phyloP scores from a whole-genome alignment of 2,329 filamentous ascomycete species.

The Phoma sp. region DNA sequence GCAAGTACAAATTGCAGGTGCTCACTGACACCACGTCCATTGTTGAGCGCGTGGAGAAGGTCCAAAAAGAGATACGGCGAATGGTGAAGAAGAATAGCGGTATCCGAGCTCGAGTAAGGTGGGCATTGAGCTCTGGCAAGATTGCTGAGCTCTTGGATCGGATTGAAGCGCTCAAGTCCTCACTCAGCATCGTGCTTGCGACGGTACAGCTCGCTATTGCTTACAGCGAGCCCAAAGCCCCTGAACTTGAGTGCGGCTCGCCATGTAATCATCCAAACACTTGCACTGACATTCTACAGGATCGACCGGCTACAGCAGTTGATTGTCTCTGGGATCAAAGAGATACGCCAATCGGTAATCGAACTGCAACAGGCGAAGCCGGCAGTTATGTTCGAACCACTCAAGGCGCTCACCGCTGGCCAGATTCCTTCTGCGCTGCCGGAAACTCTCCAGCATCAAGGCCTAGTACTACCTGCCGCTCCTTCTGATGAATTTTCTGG shows the following conservation, averaged over 20 bases:
- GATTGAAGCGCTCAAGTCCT: conserved; percentile 7
- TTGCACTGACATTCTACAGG: background rate
- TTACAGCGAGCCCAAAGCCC: background rate
- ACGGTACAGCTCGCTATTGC: conserved; percentile 6
- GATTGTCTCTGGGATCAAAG: background rate
- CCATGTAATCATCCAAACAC: background rate
- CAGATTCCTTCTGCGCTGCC: background rate
- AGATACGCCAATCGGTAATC: background rate
- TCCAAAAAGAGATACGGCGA: conserved; percentile 4
- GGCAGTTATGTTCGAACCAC: background rate
- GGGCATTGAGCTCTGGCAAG: conserved; percentile 6
- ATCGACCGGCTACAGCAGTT: background rate
- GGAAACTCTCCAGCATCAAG: background rate
- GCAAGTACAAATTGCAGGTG: conserved; percentile 2
- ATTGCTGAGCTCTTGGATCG: background rate
- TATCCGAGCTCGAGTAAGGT: background rate
- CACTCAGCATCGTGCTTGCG: conserved; percentile 1
- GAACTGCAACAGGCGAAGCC: background rate
- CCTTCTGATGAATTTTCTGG: background rate
- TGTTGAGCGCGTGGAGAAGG: background rate
- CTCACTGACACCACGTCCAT: conserved; percentile 3
- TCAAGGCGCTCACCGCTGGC: background rate
- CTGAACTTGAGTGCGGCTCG: background rate
- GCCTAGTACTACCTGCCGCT: background rate
- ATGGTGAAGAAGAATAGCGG: background rate